Evolutionary conservation across 2,329 filamentous ascomycete genomes (phyloP), one percentile per base, ranked within the genome.

Genomic region (Epichloe glyceriae): DNA sequence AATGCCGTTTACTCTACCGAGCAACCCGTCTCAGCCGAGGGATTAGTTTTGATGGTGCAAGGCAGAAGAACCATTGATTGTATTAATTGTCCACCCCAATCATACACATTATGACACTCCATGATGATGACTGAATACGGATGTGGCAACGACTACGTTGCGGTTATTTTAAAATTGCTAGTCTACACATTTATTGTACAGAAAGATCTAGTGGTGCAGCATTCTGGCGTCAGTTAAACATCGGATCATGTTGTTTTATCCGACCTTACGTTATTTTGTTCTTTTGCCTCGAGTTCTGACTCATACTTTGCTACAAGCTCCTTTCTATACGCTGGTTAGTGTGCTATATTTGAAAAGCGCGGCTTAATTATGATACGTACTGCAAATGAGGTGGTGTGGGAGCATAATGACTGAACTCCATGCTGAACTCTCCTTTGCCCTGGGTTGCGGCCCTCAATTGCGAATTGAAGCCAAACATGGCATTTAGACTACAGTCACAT

Each of bases 391-490:
- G 80, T 46, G 90, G 86, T 53, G 93, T 88, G 48, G 88, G 76
- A 49, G 86, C 82, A 63, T 98, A 98, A 72, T 97, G 93, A 68
- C 86, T 93, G 64, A 98, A 98, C 71, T 98, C 93, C 93, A 98
- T 97, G 62, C 80, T 86, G 65, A 96, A 98, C 73, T 98, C 93
- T 62, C 93, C 93, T 78, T 98, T 98, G 55, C 93, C 93, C 73
- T 98, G 93, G 2, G 90, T 97, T 20, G 90, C 87, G 14, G 93
- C 93, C 60, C 93, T 80, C 58, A 98, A 71, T 70, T 95, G 87
- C 41, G 84, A 87, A 62, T 84, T 90, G 73, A 98, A 97, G 56
- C 93, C 93, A 67, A 98, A 98, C 93, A 98, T 98, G 66, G 85
- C 82, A 67, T 97, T 95, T 66, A 98, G 70, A 66, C 85, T 90